A percentile compares a stretch with the other conserved stretches of the same genome.
phyloP scores from a whole-genome alignment of 2,329 filamentous ascomycete genomes.

The Aspergillus sp. region DNA sequence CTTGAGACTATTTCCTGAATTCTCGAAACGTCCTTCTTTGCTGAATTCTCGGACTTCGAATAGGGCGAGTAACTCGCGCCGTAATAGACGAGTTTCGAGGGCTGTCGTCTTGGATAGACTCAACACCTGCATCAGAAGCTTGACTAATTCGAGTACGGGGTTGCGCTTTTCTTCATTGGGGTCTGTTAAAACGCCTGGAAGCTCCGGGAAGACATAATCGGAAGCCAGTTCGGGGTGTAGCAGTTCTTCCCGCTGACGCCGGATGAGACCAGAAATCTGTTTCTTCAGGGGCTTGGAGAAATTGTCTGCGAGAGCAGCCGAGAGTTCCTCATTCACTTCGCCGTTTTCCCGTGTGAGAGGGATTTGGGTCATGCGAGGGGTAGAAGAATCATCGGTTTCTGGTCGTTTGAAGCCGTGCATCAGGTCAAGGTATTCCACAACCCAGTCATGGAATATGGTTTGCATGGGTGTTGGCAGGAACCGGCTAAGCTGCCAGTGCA shows the following conservation, averaged over 20 bases:
- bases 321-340: constrained; percentile 58
- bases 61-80: constrained; percentile 82
- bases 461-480: constrained; percentile 82
- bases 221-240: constrained; percentile 82
- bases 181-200: constrained; percentile 56
- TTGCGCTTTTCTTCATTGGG: constrained; percentile 62
- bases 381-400: constrained; percentile 60
- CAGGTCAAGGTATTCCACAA: constrained; percentile 89
- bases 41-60: constrained; percentile 96
- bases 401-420: constrained; percentile 87
- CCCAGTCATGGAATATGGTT: constrained; percentile 83
- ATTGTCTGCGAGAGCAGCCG: constrained; percentile 71
- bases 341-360: constrained; percentile 55
- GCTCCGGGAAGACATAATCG: constrained; percentile 81
- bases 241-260: constrained; percentile 82
- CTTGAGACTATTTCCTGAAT: constrained; percentile 74
- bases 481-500: constrained; percentile 96
- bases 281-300: constrained; percentile 91
- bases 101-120: constrained; percentile 87
- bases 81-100: constrained; percentile 80
- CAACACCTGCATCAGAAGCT: constrained; percentile 88
- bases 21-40: constrained; percentile 80
- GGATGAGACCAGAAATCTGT: constrained; percentile 77
- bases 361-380: constrained; percentile 60
- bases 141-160: constrained; percentile 86